Evolutionary conservation across 192 early-diverging fungal species (phyloP), one percentile per base, ranked within the genome.

Genomic region (Gaertneriomyces semiglobifer): DNA sequence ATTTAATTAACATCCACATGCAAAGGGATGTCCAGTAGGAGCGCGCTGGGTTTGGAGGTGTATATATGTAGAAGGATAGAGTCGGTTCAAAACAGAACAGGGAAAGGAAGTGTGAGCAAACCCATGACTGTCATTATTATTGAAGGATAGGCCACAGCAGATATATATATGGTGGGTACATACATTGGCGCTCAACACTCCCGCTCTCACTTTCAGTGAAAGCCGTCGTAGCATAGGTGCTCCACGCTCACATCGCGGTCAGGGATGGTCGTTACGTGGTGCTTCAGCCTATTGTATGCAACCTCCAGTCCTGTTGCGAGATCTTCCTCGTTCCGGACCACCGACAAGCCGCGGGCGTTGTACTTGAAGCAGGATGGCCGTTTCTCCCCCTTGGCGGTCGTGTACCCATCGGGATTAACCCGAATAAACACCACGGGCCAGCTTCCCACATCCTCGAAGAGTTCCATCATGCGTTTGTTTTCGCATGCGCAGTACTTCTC

Each of bases 401-500:
- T 14, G 53, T 53, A 6, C 53, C 19, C 19, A 33, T 53, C 53
- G 19, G 53, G 53, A 6, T 53, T 53, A 2, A 53, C 2, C 2
- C 53, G 6, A 25, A 53, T 53, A 6, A 53, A 53, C 4, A 53
- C 6, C 19, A 14, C 38, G 53, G 53, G 53, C 53, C 53, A 33
- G 6, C 6, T 0, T 53, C 4, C 53, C 4, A 53, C 38, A 33
- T n/a, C 53, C 7, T 53, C 53, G 14, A 53, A 53, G 4, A 53
- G 6, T 6, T 53, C 19, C 53, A 53, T 53, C 53, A 53, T 53
- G 19, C 53, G 53, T 14, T 53, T 53, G 53, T 53, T 53, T 33
- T 53, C 53, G 53, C 53, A 53, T 8, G 19, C 38, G 53, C 53
- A 6, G 38, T 53, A 53, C 6, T 53, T 33, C 4, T 6, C 20